Conservation (phyloP, 2,329 filamentous ascomycete species). For the Arthrobotrys sphaeroides region DNA sequence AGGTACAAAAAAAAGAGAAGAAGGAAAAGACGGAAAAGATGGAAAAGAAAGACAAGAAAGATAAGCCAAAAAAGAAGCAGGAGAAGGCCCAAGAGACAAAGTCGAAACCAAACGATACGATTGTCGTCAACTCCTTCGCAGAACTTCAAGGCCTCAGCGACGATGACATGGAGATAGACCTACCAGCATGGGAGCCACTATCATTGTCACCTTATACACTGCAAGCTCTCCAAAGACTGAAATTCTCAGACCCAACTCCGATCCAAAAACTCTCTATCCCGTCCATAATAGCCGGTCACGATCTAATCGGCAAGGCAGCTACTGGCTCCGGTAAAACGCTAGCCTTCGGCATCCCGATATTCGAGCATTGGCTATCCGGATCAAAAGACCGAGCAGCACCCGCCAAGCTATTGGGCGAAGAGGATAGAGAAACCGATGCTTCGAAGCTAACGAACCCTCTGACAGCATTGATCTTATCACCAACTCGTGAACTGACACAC, state of each 20-base stretch:
- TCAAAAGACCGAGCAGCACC: constrained; percentile 56
- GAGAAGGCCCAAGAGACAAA: constrained; percentile 56
- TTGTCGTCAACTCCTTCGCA: constrained; percentile 55
- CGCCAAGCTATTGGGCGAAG: constrained; percentile 59
- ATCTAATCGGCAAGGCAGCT: constrained; percentile 94
- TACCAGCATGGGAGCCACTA: constrained; percentile 80
- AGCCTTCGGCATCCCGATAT: constrained; percentile 90
- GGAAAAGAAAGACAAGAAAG: constrained; percentile 56
- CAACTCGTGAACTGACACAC: constrained; percentile 91
- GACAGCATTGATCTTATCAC: constrained; percentile 83
- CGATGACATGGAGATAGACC: constrained; percentile 66
- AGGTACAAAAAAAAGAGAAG: not conserved
- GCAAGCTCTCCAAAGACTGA: constrained; percentile 78
- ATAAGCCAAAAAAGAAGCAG: constrained; percentile 58
- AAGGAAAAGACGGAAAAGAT: constrained; percentile 8
- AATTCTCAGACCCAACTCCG: constrained; percentile 79
- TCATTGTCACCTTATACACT: constrained; percentile 77
- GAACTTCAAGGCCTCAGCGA: constrained; percentile 59
- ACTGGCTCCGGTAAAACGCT: constrained; percentile 97
- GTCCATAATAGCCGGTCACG: constrained; percentile 80
- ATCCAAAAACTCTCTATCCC: constrained; percentile 86
- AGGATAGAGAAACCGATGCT: constrained; percentile 61
- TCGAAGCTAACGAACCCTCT: constrained; percentile 65
- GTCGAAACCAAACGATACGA: constrained; percentile 27
- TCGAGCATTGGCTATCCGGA: constrained; percentile 78